Evolutionary conservation across 768 basidiomycete species (phyloP).

Genomic region (Macrolepiota fuliginosa): DNA sequence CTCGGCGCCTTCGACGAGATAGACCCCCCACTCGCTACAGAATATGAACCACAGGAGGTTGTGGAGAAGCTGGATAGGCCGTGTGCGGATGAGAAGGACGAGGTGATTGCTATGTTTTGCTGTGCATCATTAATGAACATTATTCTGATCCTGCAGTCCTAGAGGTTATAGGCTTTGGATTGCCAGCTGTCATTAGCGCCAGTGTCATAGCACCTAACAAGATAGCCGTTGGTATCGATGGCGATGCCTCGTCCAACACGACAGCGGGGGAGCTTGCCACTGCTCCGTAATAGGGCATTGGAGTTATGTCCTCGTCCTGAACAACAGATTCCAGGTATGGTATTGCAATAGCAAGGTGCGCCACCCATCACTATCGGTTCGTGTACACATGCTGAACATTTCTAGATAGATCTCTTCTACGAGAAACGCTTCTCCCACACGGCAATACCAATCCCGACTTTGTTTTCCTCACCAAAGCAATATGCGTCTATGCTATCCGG

Average conservation of each 20-base stretch:
- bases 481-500: conserved; percentile 90
- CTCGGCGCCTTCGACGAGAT: too few relatives aligned
- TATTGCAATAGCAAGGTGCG: conserved; percentile 96
- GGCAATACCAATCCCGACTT: conserved; percentile 93
- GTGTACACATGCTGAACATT: neutral
- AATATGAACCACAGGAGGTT: conserved; percentile 93
- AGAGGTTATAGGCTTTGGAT: conserved; percentile 97
- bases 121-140: too few relatives aligned
- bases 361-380: conserved; percentile 1
- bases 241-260: conserved; percentile 99
- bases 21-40: conserved; percentile 83
- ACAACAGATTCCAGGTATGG: conserved; percentile 99
- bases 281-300: conserved; percentile 87
- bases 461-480: conserved; percentile 81
- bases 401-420: conserved; percentile 81
- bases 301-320: conserved; percentile 89
- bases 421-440: conserved; percentile 97
- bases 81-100: conserved; percentile 76
- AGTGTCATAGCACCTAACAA: conserved; percentile 95
- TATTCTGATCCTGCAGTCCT: neutral
- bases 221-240: conserved; percentile 93
- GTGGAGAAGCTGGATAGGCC: conserved; percentile 87
- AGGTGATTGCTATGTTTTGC: conserved; percentile 80
- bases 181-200: conserved; percentile 92
- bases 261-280: conserved; percentile 99